Base-by-base conservation (phyloP, 176 grass and related monocot genomes). In the Oryza australiensis region DNA sequence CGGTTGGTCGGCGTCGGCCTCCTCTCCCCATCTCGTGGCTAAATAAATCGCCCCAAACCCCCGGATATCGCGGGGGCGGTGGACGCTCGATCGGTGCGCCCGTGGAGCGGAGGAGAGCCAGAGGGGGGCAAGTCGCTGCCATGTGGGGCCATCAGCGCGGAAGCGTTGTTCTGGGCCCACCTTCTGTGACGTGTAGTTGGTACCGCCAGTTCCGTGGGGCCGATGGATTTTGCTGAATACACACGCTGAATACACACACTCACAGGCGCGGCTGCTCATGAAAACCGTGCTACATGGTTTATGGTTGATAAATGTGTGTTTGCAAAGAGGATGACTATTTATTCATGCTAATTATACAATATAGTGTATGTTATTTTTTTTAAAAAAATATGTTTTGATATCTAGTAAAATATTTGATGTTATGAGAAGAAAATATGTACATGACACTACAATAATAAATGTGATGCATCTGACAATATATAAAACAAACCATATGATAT, bases 31-130 rank as follows among this genome's bases (percentile, higher is more conserved):
- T 73, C 35, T 16, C 42, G 70, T 64, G 15, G 68, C 57, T 22
- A 64, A 72, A 73, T 45, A 77, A 78, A 77, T 45, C 8, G 32
- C 68, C 80, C 62, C 69, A 84, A 69, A 68, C 49, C 79, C 49
- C 70, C 62, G 51, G 62, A 68, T 66, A 88, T 28, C 74, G 64
- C 73, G 80, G 80, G 80, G 7, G 80, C 49, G 9, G 53, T 23
- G 22, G 18, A 12, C 57, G 62, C 33, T 45, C 11, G 62, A 26
- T 45, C 11, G 1, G 13, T 28, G 16, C 53, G 41, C 53, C 34
- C 46, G 23, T 28, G 63, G 26, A 7, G 13, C 5, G 43, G 43
- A 13, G 0, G 26, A 34, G 10, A 11, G 16, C 2, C 5, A 0
- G 22, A 42, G 2, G 24, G 2, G 24, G 12, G 1, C 2, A 16